phyloP scores from a whole-genome alignment of 306 rosid species.

The Lathyrus tuberosus region DNA sequence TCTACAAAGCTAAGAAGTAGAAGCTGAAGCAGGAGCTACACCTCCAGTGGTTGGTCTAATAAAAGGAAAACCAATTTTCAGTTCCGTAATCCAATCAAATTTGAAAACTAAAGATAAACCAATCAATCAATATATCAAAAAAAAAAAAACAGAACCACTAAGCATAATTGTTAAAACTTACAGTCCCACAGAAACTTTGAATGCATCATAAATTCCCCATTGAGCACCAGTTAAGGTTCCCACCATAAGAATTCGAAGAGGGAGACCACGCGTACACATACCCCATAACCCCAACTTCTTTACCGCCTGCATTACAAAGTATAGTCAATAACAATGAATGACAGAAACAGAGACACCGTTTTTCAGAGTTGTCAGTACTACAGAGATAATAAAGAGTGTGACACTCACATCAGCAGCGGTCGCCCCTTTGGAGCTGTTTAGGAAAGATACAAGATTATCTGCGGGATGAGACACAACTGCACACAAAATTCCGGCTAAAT shows the following conservation, averaged over 20 bases:
- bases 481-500: conserved; percentile 86
- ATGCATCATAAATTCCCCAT: conserved; percentile 91
- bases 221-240: conserved; percentile 96
- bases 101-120: not conserved
- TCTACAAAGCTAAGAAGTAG: conserved; percentile 47
- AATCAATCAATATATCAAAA: not conserved
- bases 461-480: conserved; percentile 95
- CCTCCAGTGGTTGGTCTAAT: conserved; percentile 94
- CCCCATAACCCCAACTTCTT: conserved; percentile 82
- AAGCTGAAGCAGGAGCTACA: conserved; percentile 51
- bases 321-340: not conserved
- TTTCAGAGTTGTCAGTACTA: no score
- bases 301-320: conserved; percentile 64
- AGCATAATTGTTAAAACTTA: conserved; percentile 48
- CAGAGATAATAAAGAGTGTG: not conserved
- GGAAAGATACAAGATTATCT: conserved; percentile 90
- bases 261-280: conserved; percentile 89
- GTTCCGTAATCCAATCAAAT: not conserved
- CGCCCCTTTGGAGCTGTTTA: conserved; percentile 90
- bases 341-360: no score
- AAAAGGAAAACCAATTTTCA: conserved; percentile 19
- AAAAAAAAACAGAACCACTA: not conserved
- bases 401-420: conserved; percentile 82
- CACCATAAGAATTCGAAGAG: conserved; percentile 92
- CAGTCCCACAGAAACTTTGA: conserved; percentile 94